Evolutionary conservation across 495 filamentous ascomycete genomes (phyloP).

Genomic region (Penicillium daleae): DNA sequence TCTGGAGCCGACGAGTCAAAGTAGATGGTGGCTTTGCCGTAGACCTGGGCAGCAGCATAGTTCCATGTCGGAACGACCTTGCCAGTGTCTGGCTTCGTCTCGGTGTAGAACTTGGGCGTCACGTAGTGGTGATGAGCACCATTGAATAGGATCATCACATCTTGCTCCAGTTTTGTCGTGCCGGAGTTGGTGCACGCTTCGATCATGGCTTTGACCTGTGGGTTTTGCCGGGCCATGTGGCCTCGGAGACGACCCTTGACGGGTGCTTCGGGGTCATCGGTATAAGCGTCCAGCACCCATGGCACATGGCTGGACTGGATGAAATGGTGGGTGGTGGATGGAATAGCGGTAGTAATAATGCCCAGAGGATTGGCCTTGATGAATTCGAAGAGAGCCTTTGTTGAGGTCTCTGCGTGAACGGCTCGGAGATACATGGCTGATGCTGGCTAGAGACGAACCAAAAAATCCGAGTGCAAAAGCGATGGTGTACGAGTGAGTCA

Average conservation of each 20-base stretch:
- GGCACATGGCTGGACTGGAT: constrained; percentile 61
- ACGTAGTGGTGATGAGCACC: constrained; percentile 53
- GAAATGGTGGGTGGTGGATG: constrained; percentile 45
- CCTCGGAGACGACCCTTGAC: constrained; percentile 50
- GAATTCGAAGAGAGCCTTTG: constrained; percentile 47
- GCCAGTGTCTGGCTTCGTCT: constrained; percentile 56
- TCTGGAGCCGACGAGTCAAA: constrained; percentile 40
- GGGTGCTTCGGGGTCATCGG: constrained; percentile 27
- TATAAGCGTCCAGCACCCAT: constrained; percentile 49
- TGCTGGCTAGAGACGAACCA: background rate
- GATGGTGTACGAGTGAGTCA: constrained; percentile 2
- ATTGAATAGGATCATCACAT: constrained; percentile 55
- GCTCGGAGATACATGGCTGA: constrained; percentile 53
- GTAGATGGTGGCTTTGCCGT: constrained; percentile 51
- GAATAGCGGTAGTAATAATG: constrained; percentile 58
- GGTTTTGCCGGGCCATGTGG: constrained; percentile 59
- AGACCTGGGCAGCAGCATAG: constrained; percentile 56
- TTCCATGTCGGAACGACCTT: constrained; percentile 66
- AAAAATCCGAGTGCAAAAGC: background rate
- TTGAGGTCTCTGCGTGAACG: constrained; percentile 49
- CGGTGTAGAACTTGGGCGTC: constrained; percentile 59
- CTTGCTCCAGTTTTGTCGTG: constrained; percentile 21
- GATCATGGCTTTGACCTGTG: constrained; percentile 57
- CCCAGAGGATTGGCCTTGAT: constrained; percentile 59
- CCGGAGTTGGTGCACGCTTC: constrained; percentile 26